Conservation (phyloP, 2,329 filamentous ascomycete species). For the Claviceps pazoutovae region DNA sequence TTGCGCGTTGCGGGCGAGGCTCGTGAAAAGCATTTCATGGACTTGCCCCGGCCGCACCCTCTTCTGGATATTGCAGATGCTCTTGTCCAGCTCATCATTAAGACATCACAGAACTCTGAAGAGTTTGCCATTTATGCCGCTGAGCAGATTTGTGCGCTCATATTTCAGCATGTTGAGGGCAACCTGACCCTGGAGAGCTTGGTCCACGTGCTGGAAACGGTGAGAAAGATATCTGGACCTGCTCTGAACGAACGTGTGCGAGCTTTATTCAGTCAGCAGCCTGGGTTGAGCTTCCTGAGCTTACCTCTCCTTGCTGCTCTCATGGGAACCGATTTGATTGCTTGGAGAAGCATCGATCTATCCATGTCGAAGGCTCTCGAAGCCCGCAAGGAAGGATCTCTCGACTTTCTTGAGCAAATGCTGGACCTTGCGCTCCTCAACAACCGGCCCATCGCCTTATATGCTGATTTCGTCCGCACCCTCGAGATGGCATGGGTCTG, state of each 20-base stretch:
- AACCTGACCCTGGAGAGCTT: slow-evolving; percentile 46
- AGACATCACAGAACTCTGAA: slow-evolving; percentile 46
- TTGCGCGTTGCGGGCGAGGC: slow-evolving; percentile 38
- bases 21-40: slow-evolving; percentile 44
- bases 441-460: slow-evolving; percentile 62
- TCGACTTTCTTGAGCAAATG: slow-evolving; percentile 69
- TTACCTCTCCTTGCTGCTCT: slow-evolving; percentile 44
- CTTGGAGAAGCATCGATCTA: slow-evolving; percentile 52
- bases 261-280: slow-evolving; percentile 41
- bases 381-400: slow-evolving; percentile 53
- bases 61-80: slow-evolving; percentile 51
- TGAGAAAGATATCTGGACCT: slow-evolving; percentile 44
- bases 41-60: slow-evolving; percentile 42
- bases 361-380: slow-evolving; percentile 61
- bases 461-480: slow-evolving; percentile 74
- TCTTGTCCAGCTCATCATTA: slow-evolving; percentile 47
- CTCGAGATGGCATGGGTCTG: slow-evolving; percentile 70
- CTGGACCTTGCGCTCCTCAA: slow-evolving; percentile 67
- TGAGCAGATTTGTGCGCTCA: slow-evolving; percentile 42
- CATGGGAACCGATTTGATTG: slow-evolving; percentile 44
- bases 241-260: slow-evolving; percentile 41
- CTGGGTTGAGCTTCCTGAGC: slow-evolving; percentile 40
- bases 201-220: slow-evolving; percentile 46
- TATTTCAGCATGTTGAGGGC: slow-evolving; percentile 42
- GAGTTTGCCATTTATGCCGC: slow-evolving; percentile 45